Conservation (phyloP, 176 grass and related monocot species). For the Aegilops longissima region DNA sequence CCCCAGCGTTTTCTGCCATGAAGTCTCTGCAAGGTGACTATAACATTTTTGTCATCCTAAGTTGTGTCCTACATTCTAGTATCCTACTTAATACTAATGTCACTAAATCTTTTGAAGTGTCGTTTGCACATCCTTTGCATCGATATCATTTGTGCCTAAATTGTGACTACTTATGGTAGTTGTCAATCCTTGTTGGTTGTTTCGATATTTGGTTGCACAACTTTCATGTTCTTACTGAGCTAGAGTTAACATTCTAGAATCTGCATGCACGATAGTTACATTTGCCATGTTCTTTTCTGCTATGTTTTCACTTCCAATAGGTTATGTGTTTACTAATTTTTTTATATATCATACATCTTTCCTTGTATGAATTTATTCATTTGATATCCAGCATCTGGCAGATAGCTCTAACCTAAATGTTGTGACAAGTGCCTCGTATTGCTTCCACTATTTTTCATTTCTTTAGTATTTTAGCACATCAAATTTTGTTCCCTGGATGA, state of each 20-base stretch:
- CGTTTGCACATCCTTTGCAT: background rate
- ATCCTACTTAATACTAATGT: background rate
- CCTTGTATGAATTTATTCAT: background rate
- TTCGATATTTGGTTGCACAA: background rate
- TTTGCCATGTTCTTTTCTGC: background rate
- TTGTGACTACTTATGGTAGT: background rate
- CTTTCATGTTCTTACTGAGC: background rate
- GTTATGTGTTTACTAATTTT: background rate
- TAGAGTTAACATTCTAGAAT: background rate
- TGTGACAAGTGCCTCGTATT: background rate
- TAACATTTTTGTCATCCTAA: background rate
- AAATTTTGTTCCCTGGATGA: background rate
- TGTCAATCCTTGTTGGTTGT: background rate
- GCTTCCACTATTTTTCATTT: background rate
- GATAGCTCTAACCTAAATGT: background rate
- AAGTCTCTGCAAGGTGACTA: conserved; percentile 60
- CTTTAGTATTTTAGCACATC: background rate
- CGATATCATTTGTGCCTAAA: background rate
- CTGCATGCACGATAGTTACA: background rate
- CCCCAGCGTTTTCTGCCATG: conserved; percentile 49
- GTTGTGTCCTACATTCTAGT: background rate
- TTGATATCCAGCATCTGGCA: background rate
- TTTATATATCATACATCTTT: background rate
- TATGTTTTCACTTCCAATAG: background rate
- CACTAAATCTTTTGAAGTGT: background rate